phyloP scores from a whole-genome alignment of 2,329 filamentous ascomycete species.

The Zarea fungicola region DNA sequence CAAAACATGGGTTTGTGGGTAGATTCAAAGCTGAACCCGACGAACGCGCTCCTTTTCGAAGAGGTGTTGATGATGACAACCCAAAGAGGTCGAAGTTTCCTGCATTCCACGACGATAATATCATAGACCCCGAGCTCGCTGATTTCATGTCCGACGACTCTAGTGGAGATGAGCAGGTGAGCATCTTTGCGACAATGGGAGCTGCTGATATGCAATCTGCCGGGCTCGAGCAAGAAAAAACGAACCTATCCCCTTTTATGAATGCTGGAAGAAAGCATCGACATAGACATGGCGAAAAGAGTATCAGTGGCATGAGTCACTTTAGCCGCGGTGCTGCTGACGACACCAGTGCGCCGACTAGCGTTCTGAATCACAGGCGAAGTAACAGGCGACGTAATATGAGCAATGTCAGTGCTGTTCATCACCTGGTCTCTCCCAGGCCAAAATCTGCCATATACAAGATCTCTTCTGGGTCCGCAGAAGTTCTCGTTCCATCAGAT shows the following conservation, averaged over 20 bases:
- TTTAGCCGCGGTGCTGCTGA: slow-evolving; percentile 62
- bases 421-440: slow-evolving; percentile 69
- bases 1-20: slow-evolving; percentile 77
- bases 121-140: slow-evolving; percentile 93
- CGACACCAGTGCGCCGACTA: slow-evolving; percentile 51
- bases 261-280: slow-evolving; percentile 71
- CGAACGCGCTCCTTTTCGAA: slow-evolving; percentile 84
- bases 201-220: slow-evolving; percentile 58
- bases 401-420: slow-evolving; percentile 66
- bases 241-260: slow-evolving; percentile 67
- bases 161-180: slow-evolving; percentile 87
- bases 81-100: slow-evolving; percentile 64
- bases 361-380: slow-evolving; percentile 54
- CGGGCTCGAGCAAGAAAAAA: slow-evolving; percentile 68
- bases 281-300: slow-evolving; percentile 68
- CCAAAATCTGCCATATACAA: slow-evolving; percentile 54
- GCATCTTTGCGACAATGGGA: slow-evolving; percentile 73
- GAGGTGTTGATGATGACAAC: slow-evolving; percentile 60
- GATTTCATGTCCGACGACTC: slow-evolving; percentile 95
- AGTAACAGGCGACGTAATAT: slow-evolving; percentile 71
- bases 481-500: slow-evolving; percentile 46
- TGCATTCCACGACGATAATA: slow-evolving; percentile 97
- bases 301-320: slow-evolving; percentile 64
- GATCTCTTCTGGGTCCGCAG: slow-evolving; percentile 47
- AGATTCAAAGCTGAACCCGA: slow-evolving; percentile 68